Base-by-base conservation (phyloP, 208 protist genomes). In the Trypanosoma brucei region DNA sequence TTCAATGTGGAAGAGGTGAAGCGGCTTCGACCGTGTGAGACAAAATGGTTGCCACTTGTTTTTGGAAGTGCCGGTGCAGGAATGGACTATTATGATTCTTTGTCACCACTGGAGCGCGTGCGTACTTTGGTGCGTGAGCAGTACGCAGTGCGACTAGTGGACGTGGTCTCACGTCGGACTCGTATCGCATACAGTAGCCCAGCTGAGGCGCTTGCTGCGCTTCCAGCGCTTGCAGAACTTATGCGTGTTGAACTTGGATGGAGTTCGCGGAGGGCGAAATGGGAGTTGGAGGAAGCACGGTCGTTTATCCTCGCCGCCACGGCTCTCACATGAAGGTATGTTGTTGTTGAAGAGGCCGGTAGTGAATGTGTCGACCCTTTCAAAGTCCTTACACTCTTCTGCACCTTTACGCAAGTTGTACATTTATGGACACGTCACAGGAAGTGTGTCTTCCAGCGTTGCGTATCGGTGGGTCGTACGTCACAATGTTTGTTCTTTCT, bases 161-260 rank as follows among this genome's bases (percentile, higher is more conserved):
- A 95, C 57, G 66, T 95, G 2, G 11, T 95, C 1, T 74, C 83
- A 22, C 76, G 89, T 1, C 81, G 89, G 37, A 81, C 78, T 14
- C 80, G 79, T 48, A 64, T 84, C 7, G 84, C 68, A 33, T 93
- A 83, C 77, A 92, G 78, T 11, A 93, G 86, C 44, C 89, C 89
- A 1, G 78, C 62, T 2, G 70, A 93, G 57, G 86, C 89, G 0
- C 34, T 84, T 13, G 30, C 42, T 0, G 83, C 82, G 6, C 52
- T 89, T 53, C 79, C 81, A 0, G 55, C 61, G 0, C 59, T 91
- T 36, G 73, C 81, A 37, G 36, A 39, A 22, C 44, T 90, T 8
- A 72, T 94, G 75, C 44, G 53, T n/a, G 39, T 1, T 14, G 55
- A 77, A 55, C 64, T 78, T 7, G 65, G 65, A 0, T 94, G 84